These are phyloP conservation scores for Fusarium begoniae DNA, from an alignment of 2,329 filamentous ascomycete genomes.

Conservation along the genomic window DNA sequence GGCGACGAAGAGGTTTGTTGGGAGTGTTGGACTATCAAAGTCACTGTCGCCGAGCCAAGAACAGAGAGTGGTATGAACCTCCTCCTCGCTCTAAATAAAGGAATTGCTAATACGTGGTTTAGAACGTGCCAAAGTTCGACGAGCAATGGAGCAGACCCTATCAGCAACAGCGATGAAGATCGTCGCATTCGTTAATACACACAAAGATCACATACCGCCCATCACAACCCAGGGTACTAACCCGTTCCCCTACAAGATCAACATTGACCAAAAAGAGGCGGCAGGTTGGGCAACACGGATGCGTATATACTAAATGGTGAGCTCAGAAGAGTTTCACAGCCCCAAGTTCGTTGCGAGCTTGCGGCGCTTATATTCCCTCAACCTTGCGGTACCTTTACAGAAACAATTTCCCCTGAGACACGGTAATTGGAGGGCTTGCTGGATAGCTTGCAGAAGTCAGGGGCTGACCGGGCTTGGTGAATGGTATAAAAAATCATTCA, in stretches of 20 bases:
- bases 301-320: conserved; percentile 69
- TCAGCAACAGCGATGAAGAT: conserved; percentile 90
- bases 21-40: conserved; percentile 94
- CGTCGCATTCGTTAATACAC: conserved; percentile 82
- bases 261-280: conserved; percentile 81
- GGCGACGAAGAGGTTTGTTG: conserved; percentile 95
- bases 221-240: conserved; percentile 95
- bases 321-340: not conserved
- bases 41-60: conserved; percentile 88
- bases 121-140: conserved; percentile 89
- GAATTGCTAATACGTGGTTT: conserved; percentile 1
- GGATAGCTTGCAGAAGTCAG: not conserved
- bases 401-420: not conserved
- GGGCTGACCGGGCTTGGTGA: not conserved
- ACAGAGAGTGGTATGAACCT: conserved; percentile 80
- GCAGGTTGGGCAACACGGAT: conserved; percentile 81
- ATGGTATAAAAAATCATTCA: not conserved
- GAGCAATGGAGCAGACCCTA: conserved; percentile 90
- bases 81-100: not conserved
- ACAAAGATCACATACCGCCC: conserved; percentile 96
- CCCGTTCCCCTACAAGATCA: conserved; percentile 94
- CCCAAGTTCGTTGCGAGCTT: not conserved
- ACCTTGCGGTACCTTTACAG: not conserved
- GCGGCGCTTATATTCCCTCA: not conserved
- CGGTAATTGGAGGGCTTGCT: not conserved